Percentiles rank a stretch among this genome's conserved stretches.
Conservation (phyloP, 1,284 basidiomycete genomes). For the Ustilago loliicola region DNA sequence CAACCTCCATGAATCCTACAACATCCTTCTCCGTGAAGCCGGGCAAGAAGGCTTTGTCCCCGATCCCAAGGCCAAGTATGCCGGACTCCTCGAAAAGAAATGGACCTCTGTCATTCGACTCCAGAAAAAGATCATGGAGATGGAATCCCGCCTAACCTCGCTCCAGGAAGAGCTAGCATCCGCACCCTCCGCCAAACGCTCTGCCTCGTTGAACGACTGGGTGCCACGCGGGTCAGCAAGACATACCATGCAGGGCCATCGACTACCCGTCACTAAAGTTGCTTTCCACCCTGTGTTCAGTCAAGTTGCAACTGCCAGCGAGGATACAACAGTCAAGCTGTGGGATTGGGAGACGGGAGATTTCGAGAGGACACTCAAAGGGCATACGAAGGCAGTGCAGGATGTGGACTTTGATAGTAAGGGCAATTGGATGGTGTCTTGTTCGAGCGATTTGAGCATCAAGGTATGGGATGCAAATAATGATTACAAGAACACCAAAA, state of each 20-base stretch:
- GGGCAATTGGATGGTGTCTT: slow-evolving; percentile 84
- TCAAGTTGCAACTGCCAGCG: slow-evolving; percentile 84
- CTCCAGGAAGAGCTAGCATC: slow-evolving; percentile 80
- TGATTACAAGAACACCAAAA: slow-evolving; percentile 88
- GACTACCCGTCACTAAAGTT: slow-evolving; percentile 81
- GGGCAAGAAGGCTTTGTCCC: slow-evolving; percentile 77
- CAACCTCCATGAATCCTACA: slow-evolving; percentile 77
- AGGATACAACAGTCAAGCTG: slow-evolving; percentile 88
- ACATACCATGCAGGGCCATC: slow-evolving; percentile 84
- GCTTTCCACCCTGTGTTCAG: slow-evolving; percentile 90
- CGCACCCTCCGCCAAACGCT: slow-evolving; percentile 76
- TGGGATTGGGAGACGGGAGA: slow-evolving; percentile 98
- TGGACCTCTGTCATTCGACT: slow-evolving; percentile 92
- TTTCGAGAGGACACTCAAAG: slow-evolving; percentile 89
- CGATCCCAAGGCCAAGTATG: slow-evolving; percentile 85
- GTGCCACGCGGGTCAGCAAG: slow-evolving; percentile 83
- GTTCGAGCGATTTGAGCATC: slow-evolving; percentile 88
- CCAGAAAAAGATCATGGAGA: slow-evolving; percentile 84
- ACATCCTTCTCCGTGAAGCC: slow-evolving; percentile 77
- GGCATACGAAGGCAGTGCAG: slow-evolving; percentile 88
- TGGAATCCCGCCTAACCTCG: slow-evolving; percentile 82
- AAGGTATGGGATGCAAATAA: slow-evolving; percentile 91
- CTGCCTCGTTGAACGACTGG: slow-evolving; percentile 82
- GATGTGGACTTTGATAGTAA: slow-evolving; percentile 90
- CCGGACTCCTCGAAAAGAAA: slow-evolving; percentile 90